Evolutionary conservation across 805 yeast species (phyloP).

Genomic region (Priceomyces medius): DNA sequence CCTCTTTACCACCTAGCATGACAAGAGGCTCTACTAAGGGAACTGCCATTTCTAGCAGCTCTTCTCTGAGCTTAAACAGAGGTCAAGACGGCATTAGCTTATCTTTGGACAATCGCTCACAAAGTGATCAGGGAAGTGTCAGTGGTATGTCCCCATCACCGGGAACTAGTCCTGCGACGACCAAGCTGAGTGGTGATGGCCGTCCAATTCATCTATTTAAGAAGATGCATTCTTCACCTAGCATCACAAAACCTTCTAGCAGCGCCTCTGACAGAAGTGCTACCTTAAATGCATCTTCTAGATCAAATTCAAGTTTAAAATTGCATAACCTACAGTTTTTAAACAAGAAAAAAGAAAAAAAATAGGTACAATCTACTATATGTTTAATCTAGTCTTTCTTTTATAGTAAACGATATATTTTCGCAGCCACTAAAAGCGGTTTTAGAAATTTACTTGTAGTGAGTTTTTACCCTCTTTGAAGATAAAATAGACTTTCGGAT

Average conservation of each 20-base stretch:
- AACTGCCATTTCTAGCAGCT: neutral
- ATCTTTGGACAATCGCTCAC: neutral
- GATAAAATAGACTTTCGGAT: no score
- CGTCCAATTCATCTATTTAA: neutral
- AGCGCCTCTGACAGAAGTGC: constrained; percentile 33
- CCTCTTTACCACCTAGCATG: constrained; percentile 2
- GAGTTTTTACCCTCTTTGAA: no score
- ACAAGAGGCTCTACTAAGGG: constrained; percentile 4
- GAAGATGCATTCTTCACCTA: constrained; percentile 8
- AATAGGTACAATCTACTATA: neutral
- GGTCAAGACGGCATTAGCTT: neutral
- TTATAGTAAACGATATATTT: neutral
- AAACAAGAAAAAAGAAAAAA: constrained; percentile 29
- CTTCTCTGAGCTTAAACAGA: constrained; percentile 1
- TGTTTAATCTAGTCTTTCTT: neutral
- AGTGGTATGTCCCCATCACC: neutral
- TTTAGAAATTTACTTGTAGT: no score
- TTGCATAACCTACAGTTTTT: constrained; percentile 31
- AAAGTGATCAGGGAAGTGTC: neutral
- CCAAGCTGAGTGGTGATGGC: neutral
- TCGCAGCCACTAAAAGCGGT: constrained; percentile 1
- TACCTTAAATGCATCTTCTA: constrained; percentile 17
- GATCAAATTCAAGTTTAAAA: constrained; percentile 22
- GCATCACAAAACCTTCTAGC: constrained; percentile 24
- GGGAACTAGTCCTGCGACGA: neutral